phyloP scores from a whole-genome alignment of 1,139 yeast species.

The Spencermartinsiella ligniputridi region DNA sequence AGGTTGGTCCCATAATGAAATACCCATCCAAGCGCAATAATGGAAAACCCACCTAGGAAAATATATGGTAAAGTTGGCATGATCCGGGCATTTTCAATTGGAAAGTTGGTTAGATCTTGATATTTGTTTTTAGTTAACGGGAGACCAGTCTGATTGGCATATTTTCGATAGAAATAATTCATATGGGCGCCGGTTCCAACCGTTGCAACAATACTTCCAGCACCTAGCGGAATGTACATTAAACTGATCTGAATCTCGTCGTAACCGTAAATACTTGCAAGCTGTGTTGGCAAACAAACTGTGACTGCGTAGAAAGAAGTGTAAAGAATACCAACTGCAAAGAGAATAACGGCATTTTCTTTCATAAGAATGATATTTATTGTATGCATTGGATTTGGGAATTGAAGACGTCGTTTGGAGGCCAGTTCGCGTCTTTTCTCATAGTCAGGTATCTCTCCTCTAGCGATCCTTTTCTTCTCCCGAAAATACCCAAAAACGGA shows the following conservation, averaged over 20 bases:
- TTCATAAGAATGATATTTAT: conserved; percentile 8
- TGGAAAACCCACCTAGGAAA: conserved; percentile 30
- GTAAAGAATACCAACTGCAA: conserved; percentile 8
- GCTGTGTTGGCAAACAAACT: conserved; percentile 8
- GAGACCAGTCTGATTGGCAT: conserved; percentile 26
- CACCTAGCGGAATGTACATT: conserved; percentile 48
- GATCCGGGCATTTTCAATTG: conserved; percentile 46
- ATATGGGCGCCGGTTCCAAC: conserved; percentile 44
- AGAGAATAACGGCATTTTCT: conserved; percentile 5
- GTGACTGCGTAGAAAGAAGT: conserved; percentile 10
- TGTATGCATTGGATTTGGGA: conserved; percentile 3
- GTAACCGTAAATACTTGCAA: conserved; percentile 6
- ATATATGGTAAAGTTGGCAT: conserved; percentile 31
- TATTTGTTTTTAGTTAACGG: conserved; percentile 7
- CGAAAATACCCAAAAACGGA: conserved; percentile 5
- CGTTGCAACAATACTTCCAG: conserved; percentile 34
- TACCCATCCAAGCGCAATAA: conserved; percentile 64
- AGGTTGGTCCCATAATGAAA: conserved; percentile 43
- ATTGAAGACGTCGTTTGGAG: not conserved
- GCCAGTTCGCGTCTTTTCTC: no score
- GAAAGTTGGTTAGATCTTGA: conserved; percentile 37
- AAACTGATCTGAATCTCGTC: conserved; percentile 31
- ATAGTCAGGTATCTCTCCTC: no score
- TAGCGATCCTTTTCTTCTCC: no score
- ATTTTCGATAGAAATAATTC: conserved; percentile 42